Conservation (phyloP, 352 stramenopile genomes). For the Phytophthora lateralis region DNA sequence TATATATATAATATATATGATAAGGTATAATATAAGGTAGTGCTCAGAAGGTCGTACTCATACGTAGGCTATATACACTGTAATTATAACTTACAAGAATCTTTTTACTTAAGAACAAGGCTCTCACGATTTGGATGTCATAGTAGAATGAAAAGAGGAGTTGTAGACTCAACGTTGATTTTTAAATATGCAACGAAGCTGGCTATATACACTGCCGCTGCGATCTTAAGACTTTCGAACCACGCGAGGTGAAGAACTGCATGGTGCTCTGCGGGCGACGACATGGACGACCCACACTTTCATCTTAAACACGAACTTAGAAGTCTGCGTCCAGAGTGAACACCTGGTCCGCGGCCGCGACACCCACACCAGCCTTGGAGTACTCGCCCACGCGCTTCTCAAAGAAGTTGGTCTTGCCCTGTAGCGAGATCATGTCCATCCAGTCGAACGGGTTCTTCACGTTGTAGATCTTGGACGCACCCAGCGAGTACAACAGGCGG, state of each 20-base stretch:
- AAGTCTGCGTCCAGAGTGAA: constrained; percentile 96
- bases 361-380: constrained; percentile 96
- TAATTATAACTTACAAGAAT: no score
- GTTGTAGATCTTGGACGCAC: constrained; percentile 94
- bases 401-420: constrained; percentile 99
- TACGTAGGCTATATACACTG: no score
- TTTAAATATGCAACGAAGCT: constrained; percentile 49
- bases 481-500: constrained; percentile 93
- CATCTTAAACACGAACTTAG: constrained; percentile 46
- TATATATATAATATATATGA: no score
- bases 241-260: constrained; percentile 27
- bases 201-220: constrained; percentile 36
- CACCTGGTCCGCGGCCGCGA: constrained; percentile 85
- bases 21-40: no score
- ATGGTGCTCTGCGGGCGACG: constrained; percentile 19
- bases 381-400: constrained; percentile 99
- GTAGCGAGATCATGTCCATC: constrained; percentile 99
- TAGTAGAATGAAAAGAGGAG: not conserved
- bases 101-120: no score
- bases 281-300: constrained; percentile 3
- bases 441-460: constrained; percentile 98
- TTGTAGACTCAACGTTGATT: constrained; percentile 16
- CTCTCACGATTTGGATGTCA: no score
- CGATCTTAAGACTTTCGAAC: constrained; percentile 26
- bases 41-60: no score